Evolutionary conservation across 768 basidiomycete genomes (phyloP), one percentile per base, ranked within the genome.

Genomic region (Kockovaella imperatae): DNA sequence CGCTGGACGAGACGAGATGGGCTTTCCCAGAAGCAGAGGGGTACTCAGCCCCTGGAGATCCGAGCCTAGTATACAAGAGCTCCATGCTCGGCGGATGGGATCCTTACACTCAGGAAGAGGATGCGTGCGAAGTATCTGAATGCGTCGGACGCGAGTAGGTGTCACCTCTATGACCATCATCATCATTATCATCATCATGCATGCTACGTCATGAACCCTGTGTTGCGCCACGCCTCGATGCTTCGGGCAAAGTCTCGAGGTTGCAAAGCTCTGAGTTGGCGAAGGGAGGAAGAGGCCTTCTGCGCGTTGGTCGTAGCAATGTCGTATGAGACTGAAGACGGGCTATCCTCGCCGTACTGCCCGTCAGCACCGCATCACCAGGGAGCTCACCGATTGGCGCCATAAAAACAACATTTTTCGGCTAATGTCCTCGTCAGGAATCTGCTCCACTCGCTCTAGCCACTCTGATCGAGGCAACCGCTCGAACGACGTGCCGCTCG

Each of bases 401-500:
- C 66, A 68, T 54, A 68, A 56, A 3, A 20, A 31, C 25, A 75
- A 56, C 58, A 77, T 73, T 43, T 73, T 71, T 46, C 69, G 67
- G 20, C 70, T 71, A 2, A 75, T 74, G 56, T 76, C 73, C 41
- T 53, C 59, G n/a, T 54, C 64, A 5, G 62, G 55, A 7, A 58
- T 70, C 17, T 53, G 50, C 10, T 63, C 65, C 35, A 77, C 57
- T 24, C 62, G 60, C 28, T 65, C 45, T 3, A 76, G 54, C 77
- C 77, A 77, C 35, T 68, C 60, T 8, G 35, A 38, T 0, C 53
- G 60, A 5, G 58, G 42, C 3, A 77, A 71, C 1, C 56, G 47
- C n/a, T 74, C 68, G 42, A 77, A 77, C 8, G 58, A 31, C n/a
- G 79, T 50, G 0, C 72, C 72, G 3, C 74, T 67, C 0, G 45